These are phyloP conservation scores for Drosera spatulata DNA, from an alignment of 179 eudicot genomes.

Conservation along the genomic window DNA sequence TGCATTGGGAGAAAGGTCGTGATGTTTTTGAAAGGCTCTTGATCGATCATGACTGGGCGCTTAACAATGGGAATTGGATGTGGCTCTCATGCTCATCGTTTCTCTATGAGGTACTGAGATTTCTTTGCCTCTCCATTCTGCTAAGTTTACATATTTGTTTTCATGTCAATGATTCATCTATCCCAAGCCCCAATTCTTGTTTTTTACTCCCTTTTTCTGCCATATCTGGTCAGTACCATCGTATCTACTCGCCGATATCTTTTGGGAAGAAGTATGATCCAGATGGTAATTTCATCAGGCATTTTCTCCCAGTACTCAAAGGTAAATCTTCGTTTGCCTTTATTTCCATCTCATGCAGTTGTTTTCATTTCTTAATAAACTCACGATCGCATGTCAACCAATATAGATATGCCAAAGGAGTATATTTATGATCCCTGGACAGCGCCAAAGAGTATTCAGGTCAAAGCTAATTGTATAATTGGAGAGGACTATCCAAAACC, in stretches of 20 bases:
- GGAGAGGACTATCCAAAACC: conserved; percentile 91
- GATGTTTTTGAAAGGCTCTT: conserved; percentile 86
- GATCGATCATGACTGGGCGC: conserved; percentile 79
- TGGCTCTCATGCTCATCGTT: conserved; percentile 96
- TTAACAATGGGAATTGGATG: conserved; percentile 89
- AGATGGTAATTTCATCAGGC: conserved; percentile 66
- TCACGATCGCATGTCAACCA: conserved; percentile 1
- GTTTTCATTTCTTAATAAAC: background rate
- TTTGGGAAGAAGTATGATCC: conserved; percentile 92
- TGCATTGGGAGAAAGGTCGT: conserved; percentile 96
- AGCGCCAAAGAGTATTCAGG: conserved; percentile 74
- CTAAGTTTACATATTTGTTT: too few relatives aligned
- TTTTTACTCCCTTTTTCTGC: background rate
- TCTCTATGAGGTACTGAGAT: conserved; percentile 58
- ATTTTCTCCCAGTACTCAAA: conserved; percentile 81
- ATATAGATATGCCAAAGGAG: conserved; percentile 83
- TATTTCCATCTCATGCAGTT: background rate
- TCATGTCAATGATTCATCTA: background rate
- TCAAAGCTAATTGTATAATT: conserved; percentile 75
- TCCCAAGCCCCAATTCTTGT: too few relatives aligned
- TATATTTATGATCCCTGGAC: conserved; percentile 95
- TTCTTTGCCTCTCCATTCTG: background rate
- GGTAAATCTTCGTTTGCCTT: conserved; percentile 24
- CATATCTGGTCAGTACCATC: conserved; percentile 46
- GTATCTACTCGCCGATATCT: conserved; percentile 84